Conservation (phyloP, 768 basidiomycete species). For the Lactifluus piperatus region DNA sequence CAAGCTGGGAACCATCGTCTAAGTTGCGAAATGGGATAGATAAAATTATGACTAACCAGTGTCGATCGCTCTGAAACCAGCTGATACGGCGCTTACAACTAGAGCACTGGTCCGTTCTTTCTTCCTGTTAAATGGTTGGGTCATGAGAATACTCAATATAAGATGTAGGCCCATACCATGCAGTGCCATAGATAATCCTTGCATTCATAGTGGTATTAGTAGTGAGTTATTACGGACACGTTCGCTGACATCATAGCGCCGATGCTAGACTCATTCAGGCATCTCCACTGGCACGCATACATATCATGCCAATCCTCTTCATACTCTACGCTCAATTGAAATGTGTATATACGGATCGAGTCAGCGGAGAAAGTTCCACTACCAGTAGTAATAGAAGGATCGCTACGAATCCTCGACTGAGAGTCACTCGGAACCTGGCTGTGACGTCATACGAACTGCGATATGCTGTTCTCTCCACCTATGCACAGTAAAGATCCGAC, state of each 20-base stretch:
- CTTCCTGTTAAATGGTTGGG: slow-evolving; percentile 47
- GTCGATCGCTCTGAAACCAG: slow-evolving; percentile 76
- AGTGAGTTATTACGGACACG: not conserved
- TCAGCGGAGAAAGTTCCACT: not conserved
- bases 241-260: not conserved
- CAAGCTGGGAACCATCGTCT: slow-evolving; percentile 35
- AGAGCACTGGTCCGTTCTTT: slow-evolving; percentile 58
- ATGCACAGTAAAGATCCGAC: too few species aligned
- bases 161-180: slow-evolving; percentile 34
- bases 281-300: not conserved
- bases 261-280: not conserved
- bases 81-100: slow-evolving; percentile 61
- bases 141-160: not conserved
- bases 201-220: slow-evolving; percentile 23
- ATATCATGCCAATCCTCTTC: not conserved
- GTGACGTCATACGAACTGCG: not conserved
- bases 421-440: too few species aligned
- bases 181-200: slow-evolving; percentile 53
- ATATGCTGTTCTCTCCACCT: too few species aligned
- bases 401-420: too few species aligned
- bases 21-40: not conserved
- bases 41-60: slow-evolving; percentile 44
- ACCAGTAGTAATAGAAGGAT: not conserved
- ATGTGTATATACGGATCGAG: not conserved
- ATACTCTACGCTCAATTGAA: not conserved